Conservation (phyloP, 345 rosid species). For the Turnera subulata region DNA sequence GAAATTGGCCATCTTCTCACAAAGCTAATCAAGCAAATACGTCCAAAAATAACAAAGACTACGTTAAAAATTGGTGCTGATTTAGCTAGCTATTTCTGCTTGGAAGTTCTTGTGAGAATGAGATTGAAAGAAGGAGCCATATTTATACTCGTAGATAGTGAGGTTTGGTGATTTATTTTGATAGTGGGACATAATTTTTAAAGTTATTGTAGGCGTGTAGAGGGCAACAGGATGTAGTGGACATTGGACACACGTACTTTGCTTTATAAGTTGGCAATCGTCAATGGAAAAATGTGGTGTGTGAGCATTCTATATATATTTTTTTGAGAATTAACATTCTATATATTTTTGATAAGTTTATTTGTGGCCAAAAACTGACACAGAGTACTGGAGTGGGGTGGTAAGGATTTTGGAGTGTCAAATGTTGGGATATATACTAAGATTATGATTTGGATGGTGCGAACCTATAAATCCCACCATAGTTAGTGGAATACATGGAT, state of each 20-base stretch:
- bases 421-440: slow-evolving; percentile 10
- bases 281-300: slow-evolving; percentile 1
- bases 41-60: background rate
- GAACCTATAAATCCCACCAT: slow-evolving; percentile 21
- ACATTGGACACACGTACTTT: slow-evolving; percentile 4
- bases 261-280: background rate
- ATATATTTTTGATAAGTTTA: no score
- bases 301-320: background rate
- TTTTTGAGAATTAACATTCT: no score
- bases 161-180: background rate
- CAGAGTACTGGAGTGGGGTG: background rate
- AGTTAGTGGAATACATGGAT: slow-evolving; percentile 15
- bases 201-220: slow-evolving; percentile 15
- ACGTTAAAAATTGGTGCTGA: background rate
- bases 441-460: slow-evolving; percentile 11
- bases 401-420: background rate
- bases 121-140: background rate
- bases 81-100: no score
- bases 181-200: slow-evolving; percentile 1
- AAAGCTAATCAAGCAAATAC: background rate
- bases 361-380: slow-evolving; percentile 18
- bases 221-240: slow-evolving; percentile 19
- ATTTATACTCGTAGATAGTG: slow-evolving; percentile 16
- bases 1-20: slow-evolving; percentile 25
- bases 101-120: slow-evolving; percentile 6